Percentiles rank a stretch among this genome's conserved stretches.
phyloP scores from a whole-genome alignment of 768 basidiomycete genomes.

The Mycena rebaudengoi region DNA sequence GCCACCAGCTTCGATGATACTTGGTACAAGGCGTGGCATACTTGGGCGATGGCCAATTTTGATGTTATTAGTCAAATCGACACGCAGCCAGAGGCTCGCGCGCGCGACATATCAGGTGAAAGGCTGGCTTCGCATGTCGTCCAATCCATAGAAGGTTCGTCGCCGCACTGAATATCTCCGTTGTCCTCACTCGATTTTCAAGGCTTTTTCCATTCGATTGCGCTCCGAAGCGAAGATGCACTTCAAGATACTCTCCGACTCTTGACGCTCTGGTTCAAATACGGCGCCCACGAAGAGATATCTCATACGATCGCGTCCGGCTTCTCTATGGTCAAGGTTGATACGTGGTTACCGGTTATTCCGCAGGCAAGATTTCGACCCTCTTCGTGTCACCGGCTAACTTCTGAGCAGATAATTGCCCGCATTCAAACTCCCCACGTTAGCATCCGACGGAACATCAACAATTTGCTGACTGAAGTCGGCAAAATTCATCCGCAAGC shows the following conservation, averaged over 20 bases:
- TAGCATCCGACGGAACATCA: constrained; percentile 90
- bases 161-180: constrained; percentile 32
- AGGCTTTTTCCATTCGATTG: constrained; percentile 97
- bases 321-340: constrained; percentile 89
- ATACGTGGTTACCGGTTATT: constrained; percentile 98
- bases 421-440: constrained; percentile 96
- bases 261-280: constrained; percentile 98
- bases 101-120: constrained; percentile 64
- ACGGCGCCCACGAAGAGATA: constrained; percentile 89
- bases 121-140: constrained; percentile 87
- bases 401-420: constrained; percentile 82
- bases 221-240: constrained; percentile 88
- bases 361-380: constrained; percentile 74
- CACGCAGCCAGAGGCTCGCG: constrained; percentile 62
- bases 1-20: constrained; percentile 90
- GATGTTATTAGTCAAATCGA: constrained; percentile 90
- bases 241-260: constrained; percentile 94
- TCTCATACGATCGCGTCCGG: constrained; percentile 90
- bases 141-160: constrained; percentile 82
- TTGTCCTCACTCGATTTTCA: neutral
- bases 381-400: neutral
- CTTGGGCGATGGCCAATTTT: constrained; percentile 97
- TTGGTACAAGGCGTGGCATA: constrained; percentile 99
- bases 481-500: constrained; percentile 98
- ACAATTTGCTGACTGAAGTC: constrained; percentile 89